These are phyloP conservation scores for Ailanthus altissimus DNA, from an alignment of 345 rosid species.

Conservation along the genomic window DNA sequence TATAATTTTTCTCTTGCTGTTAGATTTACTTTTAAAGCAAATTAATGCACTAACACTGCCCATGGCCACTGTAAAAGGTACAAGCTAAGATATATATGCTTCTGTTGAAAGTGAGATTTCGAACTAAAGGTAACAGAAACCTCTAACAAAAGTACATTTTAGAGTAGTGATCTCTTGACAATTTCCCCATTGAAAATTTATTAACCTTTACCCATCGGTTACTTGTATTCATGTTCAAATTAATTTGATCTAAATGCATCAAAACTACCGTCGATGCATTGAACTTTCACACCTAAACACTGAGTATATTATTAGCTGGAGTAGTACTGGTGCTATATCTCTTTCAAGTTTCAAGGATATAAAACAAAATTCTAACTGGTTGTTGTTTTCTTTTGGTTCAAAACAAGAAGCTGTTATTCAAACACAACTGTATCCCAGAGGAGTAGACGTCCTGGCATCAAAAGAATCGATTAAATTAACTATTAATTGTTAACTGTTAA, in stretches of 20 bases:
- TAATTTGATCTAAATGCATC: too few relatives aligned
- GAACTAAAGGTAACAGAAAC: not conserved
- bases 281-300: slow-evolving; percentile 12
- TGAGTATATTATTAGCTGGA: slow-evolving; percentile 1
- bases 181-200: not conserved
- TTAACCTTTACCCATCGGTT: not conserved
- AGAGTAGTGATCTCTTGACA: not conserved
- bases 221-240: not conserved
- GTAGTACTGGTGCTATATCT: not conserved
- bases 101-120: slow-evolving; percentile 4
- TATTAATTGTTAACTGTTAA: not conserved
- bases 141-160: not conserved
- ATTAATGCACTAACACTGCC: not conserved
- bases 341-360: not conserved
- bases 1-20: not conserved
- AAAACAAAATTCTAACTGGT: not conserved
- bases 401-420: too few relatives aligned
- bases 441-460: not conserved
- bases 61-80: not conserved
- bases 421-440: not conserved
- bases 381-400: not conserved
- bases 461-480: not conserved
- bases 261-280: not conserved
- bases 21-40: slow-evolving; percentile 2
- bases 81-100: not conserved